These are phyloP conservation scores for Cercophora scortea DNA, from an alignment of 495 filamentous ascomycete genomes.

Conservation along the genomic window DNA sequence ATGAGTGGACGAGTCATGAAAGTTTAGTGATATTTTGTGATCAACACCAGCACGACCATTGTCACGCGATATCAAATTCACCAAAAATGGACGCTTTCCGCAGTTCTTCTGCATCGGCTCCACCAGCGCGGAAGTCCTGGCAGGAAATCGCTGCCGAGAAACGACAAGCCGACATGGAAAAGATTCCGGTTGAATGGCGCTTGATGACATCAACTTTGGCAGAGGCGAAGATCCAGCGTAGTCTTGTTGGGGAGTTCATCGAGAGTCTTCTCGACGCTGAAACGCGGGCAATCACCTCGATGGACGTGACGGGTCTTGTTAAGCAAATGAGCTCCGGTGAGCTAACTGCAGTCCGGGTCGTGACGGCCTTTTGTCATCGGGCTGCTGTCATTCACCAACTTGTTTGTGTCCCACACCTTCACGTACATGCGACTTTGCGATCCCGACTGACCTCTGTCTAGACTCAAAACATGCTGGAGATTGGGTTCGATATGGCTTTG, in stretches of 20 bases:
- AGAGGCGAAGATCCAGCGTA: constrained; percentile 5
- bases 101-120: neutral
- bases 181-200: constrained; percentile 20
- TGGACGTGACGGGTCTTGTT: constrained; percentile 11
- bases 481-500: constrained; percentile 54
- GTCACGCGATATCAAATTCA: neutral
- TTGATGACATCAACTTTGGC: constrained; percentile 6
- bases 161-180: constrained; percentile 8
- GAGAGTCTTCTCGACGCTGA: constrained; percentile 19
- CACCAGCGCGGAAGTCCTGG: neutral
- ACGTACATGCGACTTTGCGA: neutral
- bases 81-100: neutral
- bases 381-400: constrained; percentile 54
- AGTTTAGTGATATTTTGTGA: neutral
- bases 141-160: constrained; percentile 15
- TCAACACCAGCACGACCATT: neutral
- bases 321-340: constrained; percentile 10
- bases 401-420: constrained; percentile 16
- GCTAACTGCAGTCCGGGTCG: constrained; percentile 28
- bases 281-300: constrained; percentile 10
- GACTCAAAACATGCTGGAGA: constrained; percentile 55
- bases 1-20: neutral
- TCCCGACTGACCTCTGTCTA: neutral
- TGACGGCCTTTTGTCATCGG: constrained; percentile 35
- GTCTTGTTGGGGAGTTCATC: constrained; percentile 25